Percentiles rank a stretch among this genome's conserved stretches.
These are phyloP conservation scores for Sporothrix mexicana DNA, from an alignment of 2,329 filamentous ascomycete species.

Conservation along the genomic window DNA sequence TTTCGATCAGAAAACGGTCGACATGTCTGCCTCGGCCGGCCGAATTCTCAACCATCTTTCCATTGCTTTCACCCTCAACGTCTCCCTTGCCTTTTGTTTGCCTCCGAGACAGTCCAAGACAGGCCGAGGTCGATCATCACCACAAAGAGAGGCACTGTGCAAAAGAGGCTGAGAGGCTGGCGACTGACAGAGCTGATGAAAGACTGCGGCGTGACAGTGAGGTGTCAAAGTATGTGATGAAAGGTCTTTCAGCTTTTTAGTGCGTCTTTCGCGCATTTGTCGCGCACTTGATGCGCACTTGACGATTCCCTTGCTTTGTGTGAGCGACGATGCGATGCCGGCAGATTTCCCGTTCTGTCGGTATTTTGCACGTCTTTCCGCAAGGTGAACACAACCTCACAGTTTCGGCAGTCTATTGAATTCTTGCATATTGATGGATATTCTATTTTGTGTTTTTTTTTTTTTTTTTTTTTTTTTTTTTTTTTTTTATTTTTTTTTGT, in stretches of 20 bases:
- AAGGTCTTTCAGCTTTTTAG: not conserved
- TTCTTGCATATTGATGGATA: not conserved
- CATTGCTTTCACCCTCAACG: too few species aligned
- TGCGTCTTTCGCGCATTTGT: too few species aligned
- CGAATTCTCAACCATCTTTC: not conserved
- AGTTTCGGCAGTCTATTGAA: not conserved
- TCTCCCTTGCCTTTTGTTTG: not conserved
- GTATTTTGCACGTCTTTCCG: not conserved
- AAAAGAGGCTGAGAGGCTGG: not conserved
- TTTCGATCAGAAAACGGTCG: not conserved
- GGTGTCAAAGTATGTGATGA: conserved; percentile 1
- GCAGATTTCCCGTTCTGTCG: not conserved
- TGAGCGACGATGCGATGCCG: not conserved
- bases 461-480: too few species aligned
- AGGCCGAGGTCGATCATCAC: not conserved
- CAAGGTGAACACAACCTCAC: not conserved
- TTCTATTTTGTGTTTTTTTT: too few species aligned
- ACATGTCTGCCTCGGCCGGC: not conserved
- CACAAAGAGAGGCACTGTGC: not conserved
- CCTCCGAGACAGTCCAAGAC: not conserved
- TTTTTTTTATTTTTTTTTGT: too few species aligned
- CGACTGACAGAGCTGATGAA: not conserved
- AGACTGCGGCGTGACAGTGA: not conserved
- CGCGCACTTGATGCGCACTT: too few species aligned
- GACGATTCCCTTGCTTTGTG: not conserved